Conservation (phyloP, 2,329 filamentous ascomycete species). For the Hawksworthiomyces lignivorus region DNA sequence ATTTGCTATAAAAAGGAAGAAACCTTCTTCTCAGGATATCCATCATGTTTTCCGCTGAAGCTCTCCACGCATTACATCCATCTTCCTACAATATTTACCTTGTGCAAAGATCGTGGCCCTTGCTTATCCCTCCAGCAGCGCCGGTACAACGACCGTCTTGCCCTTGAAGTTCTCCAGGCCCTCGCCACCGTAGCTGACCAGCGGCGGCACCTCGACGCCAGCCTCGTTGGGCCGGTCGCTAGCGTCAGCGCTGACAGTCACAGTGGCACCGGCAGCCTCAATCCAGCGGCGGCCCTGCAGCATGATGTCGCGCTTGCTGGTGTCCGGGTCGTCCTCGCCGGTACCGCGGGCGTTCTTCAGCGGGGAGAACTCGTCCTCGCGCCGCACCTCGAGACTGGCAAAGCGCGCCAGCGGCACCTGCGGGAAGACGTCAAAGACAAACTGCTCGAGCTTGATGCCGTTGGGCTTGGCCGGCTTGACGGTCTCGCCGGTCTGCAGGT, state of each 20-base stretch:
- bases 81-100: background rate
- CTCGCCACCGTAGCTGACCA: constrained; percentile 79
- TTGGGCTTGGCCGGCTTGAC: constrained; percentile 93
- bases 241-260: constrained; percentile 34
- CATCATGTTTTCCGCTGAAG: no score
- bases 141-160: constrained; percentile 44
- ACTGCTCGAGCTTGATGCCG: constrained; percentile 98
- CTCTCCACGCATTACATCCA: no score
- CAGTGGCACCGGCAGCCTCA: constrained; percentile 65
- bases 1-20: no score
- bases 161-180: constrained; percentile 50
- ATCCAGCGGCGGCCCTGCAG: constrained; percentile 82
- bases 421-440: constrained; percentile 97
- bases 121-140: constrained; percentile 35
- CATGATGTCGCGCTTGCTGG: constrained; percentile 86
- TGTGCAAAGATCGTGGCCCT: no score
- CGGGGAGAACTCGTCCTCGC: constrained; percentile 96
- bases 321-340: constrained; percentile 88
- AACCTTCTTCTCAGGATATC: no score
- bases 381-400: constrained; percentile 89
- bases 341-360: constrained; percentile 84
- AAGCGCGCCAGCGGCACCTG: constrained; percentile 80
- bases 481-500: constrained; percentile 67
- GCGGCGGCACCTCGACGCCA: constrained; percentile 83
- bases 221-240: constrained; percentile 52